These are phyloP conservation scores for Phyllosticta paracitricarpa DNA, from an alignment of 2,329 filamentous ascomycete species.

Conservation along the genomic window DNA sequence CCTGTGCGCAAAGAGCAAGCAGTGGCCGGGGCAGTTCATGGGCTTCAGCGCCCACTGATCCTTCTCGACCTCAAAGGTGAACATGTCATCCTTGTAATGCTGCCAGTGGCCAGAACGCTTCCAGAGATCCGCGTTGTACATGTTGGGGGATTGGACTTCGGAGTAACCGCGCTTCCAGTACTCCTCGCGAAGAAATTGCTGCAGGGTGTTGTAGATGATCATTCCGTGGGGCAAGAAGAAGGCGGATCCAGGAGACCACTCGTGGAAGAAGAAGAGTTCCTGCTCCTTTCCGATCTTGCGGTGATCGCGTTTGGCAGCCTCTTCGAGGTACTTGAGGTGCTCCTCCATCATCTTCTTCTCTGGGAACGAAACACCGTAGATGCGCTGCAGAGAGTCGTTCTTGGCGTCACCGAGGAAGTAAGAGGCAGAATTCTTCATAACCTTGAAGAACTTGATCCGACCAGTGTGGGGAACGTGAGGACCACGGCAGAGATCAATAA, in stretches of 20 bases:
- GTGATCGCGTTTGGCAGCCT: constrained; percentile 96
- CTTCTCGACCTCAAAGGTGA: constrained; percentile 76
- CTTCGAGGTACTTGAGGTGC: constrained; percentile 89
- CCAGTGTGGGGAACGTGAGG: constrained; percentile 91
- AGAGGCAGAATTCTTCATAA: constrained; percentile 76
- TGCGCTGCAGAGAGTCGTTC: constrained; percentile 91
- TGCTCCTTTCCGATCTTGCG: constrained; percentile 89
- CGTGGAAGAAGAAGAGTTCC: constrained; percentile 95
- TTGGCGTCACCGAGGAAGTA: constrained; percentile 92
- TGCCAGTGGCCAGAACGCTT: constrained; percentile 93
- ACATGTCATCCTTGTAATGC: constrained; percentile 76
- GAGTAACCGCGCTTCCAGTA: constrained; percentile 92
- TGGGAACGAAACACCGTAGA: constrained; percentile 93
- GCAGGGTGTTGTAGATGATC: constrained; percentile 83
- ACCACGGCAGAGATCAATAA: constrained; percentile 92
- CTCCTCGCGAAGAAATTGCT: constrained; percentile 70
- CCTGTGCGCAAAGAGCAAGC: constrained; percentile 67
- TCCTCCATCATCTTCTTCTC: constrained; percentile 92
- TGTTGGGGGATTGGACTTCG: constrained; percentile 91
- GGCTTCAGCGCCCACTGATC: constrained; percentile 80
- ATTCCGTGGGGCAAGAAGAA: constrained; percentile 91
- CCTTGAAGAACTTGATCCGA: constrained; percentile 87
- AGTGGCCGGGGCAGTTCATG: constrained; percentile 92
- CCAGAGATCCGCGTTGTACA: constrained; percentile 91
- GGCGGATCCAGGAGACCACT: constrained; percentile 81